Base-by-base conservation (phyloP, 805 yeast genomes). In the Cyberlindnera sargentensis region DNA sequence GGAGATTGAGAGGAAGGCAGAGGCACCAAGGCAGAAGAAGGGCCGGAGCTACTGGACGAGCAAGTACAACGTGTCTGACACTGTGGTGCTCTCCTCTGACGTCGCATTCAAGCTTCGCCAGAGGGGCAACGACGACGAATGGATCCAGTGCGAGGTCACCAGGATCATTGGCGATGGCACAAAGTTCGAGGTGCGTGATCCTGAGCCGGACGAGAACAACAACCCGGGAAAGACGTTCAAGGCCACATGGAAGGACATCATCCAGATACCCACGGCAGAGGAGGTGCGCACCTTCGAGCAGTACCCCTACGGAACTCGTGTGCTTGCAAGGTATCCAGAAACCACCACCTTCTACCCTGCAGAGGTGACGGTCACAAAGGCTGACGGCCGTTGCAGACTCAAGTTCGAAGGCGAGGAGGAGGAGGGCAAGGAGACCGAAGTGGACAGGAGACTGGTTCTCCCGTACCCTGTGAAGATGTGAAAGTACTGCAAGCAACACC, bases 331-430 rank as follows among this genome's bases (percentile, higher is more conserved):
- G 55, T 93, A 93, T 56, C 99, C 99, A 1, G 99, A 93, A 53
- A 93, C 99, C 0, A 93, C 99, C 0, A 90, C 98, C 0, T 93
- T 93, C 56, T 93, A 93, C 56, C 87, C 95, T 4, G 99, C 99
- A 0, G 86, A 85, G 40, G 97, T 93, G 3, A 80, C 81, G 25
- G 90, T 95, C 0, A 72, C 76, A 38, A 80, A 78, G 47, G 59
- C 85, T 50, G 90, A 83, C 49, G 89, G 90, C 0, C 75, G 73
- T 9, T 91, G 95, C 49, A 67, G 88, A 50, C 69, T 93, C 44
- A 77, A 78, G 56, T 93, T 93, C 57, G 98, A 91, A 52, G 99
- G 98, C 8, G 99, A 93, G 61, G 99, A 93, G 60, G 99, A 93
- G 56, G 95, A 80, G 1, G 90, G 86, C 37, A 93, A 91, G 60